Evolutionary conservation across 129 eudicot species (phyloP), one percentile per base, ranked within the genome.

Genomic region (Lactuca saligna): DNA sequence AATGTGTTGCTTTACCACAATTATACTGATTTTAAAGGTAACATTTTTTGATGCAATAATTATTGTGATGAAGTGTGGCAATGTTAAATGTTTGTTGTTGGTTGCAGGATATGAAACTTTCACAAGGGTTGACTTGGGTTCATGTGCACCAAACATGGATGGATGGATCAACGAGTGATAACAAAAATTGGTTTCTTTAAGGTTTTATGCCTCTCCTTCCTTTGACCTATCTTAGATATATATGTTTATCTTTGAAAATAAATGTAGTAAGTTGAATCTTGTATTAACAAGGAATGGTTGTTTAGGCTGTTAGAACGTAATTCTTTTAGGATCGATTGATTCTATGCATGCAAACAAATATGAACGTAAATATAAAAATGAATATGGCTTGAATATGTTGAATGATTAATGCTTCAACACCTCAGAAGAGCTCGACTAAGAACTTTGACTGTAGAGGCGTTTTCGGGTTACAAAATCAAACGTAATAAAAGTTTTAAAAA

Each of bases 61-160:
- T 44, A 41, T 7, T 39, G 44, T 14, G 8, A 57, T 56, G 39
- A 25, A 8, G 5, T 0, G 8, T 35, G 17, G 44, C 50, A 58
- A 54, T 64, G 0, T 57, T 25, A 13, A 25, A 4, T 46, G 33
- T 32, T 66, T 73, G 32, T 31, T 49, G 73, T 55, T 54, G 44
- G 44, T 53, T 51, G 0, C 71, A 89, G 96, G 88, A 67, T 70
- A 80, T 66, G 76, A 80, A 69, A 72, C 80, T 58, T 32, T 73
- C 84, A 35, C 77, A 79, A 54, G 97, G 95, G 59, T 71, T 91
- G 41, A 82, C 80, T 38, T 91, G 95, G 97, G 77, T 81, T 69
- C 91, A 91, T 69, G 89, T 87, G 56, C 95, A 91, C 59, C 89
- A 91, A 70, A 91, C 97, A 56, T 90, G 95, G 97, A 54, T 82